A percentile compares a stretch with the other conserved stretches of the same genome.
phyloP scores from a whole-genome alignment of 2,329 filamentous ascomycete genomes.

The Hypomyces rosellus region DNA sequence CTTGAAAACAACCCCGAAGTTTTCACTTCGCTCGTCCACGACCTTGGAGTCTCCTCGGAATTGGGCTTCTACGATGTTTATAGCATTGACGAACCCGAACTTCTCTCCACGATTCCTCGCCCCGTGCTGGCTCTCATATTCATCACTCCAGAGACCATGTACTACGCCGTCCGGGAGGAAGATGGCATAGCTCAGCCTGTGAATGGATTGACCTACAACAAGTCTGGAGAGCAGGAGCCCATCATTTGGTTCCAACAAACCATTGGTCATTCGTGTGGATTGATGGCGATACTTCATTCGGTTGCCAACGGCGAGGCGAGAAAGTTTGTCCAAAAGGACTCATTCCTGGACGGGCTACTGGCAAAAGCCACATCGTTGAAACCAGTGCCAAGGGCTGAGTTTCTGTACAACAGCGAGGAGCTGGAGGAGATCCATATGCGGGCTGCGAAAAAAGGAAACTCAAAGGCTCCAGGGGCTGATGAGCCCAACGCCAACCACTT shows the following conservation, averaged over 20 bases:
- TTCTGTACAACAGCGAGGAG: conserved; percentile 64
- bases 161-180: conserved; percentile 37
- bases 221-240: conserved; percentile 45
- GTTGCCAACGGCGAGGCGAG: conserved; percentile 62
- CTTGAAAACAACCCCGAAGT: conserved; percentile 65
- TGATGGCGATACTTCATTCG: conserved; percentile 70
- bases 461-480: conserved; percentile 53
- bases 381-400: conserved; percentile 55
- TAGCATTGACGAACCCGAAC: conserved; percentile 68
- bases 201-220: conserved; percentile 24
- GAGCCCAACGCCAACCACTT: conserved; percentile 67
- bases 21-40: conserved; percentile 65
- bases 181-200: conserved; percentile 19
- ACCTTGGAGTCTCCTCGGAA: conserved; percentile 61
- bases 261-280: conserved; percentile 74
- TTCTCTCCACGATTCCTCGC: conserved; percentile 66
- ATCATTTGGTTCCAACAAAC: conserved; percentile 83
- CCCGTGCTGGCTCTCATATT: conserved; percentile 72
- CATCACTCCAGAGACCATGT: conserved; percentile 59
- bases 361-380: conserved; percentile 54
- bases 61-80: conserved; percentile 78
- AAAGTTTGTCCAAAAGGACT: conserved; percentile 45
- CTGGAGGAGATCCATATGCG: conserved; percentile 68
- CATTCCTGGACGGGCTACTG: conserved; percentile 53
- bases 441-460: conserved; percentile 64